Evolutionary conservation across 768 basidiomycete species (phyloP).

Genomic region (Suillus subalutaceus): DNA sequence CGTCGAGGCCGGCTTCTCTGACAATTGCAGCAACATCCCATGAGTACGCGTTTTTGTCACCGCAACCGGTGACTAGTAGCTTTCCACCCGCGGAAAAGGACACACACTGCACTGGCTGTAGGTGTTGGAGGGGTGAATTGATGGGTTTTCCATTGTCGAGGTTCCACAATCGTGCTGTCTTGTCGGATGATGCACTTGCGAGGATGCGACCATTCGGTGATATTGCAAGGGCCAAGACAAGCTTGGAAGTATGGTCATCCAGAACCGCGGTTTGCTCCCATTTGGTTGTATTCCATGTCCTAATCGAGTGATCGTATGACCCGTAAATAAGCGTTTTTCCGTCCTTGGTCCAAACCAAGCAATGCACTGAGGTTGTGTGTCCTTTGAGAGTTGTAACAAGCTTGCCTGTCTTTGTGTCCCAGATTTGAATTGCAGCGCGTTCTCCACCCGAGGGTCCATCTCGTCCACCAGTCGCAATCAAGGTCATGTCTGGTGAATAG

Average conservation of each 20-base stretch:
- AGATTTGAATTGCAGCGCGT: neutral
- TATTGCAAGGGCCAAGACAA: neutral
- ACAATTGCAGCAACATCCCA: neutral
- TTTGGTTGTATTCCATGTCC: neutral
- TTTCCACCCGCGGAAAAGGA: neutral
- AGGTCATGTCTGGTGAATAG: slow-evolving; percentile 11
- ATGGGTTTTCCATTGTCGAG: neutral
- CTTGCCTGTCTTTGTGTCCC: slow-evolving; percentile 8
- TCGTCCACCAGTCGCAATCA: slow-evolving; percentile 1
- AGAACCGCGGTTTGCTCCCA: neutral
- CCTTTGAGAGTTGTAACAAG: slow-evolving; percentile 7
- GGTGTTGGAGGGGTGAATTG: neutral
- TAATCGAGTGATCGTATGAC: neutral
- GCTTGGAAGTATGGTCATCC: accelerated
- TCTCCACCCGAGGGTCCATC: neutral
- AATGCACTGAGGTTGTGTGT: accelerated
- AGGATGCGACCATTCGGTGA: neutral
- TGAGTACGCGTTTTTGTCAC: neutral
- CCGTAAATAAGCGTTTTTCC: neutral
- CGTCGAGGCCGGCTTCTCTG: neutral
- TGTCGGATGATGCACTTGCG: neutral
- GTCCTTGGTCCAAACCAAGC: neutral
- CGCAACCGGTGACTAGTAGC: neutral
- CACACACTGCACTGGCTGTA: accelerated
- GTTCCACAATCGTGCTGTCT: neutral